Conservation (phyloP, 148 eudicot genomes). For the Fagopyrum homotropicum region DNA sequence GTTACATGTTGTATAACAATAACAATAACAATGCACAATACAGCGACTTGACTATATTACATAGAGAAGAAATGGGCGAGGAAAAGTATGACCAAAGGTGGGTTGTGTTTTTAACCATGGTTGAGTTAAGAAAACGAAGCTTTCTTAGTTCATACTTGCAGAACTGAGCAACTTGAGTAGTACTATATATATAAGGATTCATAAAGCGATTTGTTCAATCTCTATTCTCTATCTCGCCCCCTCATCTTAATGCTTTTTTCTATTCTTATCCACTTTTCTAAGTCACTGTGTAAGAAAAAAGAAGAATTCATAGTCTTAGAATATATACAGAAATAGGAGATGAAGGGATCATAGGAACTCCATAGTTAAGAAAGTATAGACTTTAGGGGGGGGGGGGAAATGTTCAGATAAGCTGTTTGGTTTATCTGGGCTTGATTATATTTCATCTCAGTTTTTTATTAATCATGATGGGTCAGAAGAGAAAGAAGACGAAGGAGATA, state of each 20-base stretch:
- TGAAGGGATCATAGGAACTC: not conserved
- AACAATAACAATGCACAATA: no score
- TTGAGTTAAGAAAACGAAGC: not conserved
- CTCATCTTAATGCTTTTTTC: not conserved
- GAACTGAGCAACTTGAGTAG: not conserved
- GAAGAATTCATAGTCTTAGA: not conserved
- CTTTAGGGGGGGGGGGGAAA: no score
- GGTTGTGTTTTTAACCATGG: not conserved
- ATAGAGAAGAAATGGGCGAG: no score
- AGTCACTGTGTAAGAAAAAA: not conserved
- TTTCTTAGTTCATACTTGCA: not conserved
- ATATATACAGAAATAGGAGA: not conserved
- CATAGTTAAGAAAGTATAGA: not conserved
- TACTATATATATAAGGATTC: not conserved
- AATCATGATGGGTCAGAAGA: slow-evolving; percentile 35
- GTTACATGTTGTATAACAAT: no score
- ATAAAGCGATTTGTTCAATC: not conserved
- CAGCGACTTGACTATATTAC: no score
- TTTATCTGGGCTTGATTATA: not conserved
- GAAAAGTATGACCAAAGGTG: not conserved
- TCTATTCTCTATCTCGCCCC: not conserved
- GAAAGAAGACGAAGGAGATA: slow-evolving; percentile 29
- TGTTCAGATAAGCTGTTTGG: not conserved
- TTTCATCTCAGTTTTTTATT: not conserved
- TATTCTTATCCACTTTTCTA: not conserved